Evolutionary conservation across 768 basidiomycete species (phyloP).

Genomic region (Boletellus sp.): DNA sequence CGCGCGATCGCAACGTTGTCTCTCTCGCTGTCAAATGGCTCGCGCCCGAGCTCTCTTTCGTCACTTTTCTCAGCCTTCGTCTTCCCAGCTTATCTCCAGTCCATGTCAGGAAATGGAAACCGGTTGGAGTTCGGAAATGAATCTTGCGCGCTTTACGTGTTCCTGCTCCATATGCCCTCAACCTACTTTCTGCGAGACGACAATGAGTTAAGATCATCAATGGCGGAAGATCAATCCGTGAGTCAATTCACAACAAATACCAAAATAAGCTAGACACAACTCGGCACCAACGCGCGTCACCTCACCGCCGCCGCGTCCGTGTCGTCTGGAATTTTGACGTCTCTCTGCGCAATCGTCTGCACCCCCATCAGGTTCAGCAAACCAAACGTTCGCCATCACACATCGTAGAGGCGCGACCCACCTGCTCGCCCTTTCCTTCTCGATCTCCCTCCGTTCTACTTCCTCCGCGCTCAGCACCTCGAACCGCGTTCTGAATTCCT

Average conservation of each 20-base stretch:
- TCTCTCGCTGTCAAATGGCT: no score
- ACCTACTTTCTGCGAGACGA: not conserved
- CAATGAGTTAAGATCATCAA: conserved; percentile 6
- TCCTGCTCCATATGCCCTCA: conserved; percentile 1
- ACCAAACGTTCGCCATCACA: not conserved
- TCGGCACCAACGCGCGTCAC: conserved; percentile 3
- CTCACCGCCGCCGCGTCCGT: conserved; percentile 38
- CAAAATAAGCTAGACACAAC: conserved; percentile 20
- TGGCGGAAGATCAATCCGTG: not conserved
- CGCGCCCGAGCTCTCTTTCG: not conserved
- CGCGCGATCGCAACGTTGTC: no score
- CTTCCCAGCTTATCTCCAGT: conserved; percentile 27
- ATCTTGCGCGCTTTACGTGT: conserved; percentile 8
- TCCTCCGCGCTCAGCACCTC: conserved; percentile 88
- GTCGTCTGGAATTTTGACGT: conserved; percentile 63
- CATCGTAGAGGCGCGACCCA: conserved; percentile 21
- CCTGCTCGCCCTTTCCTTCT: conserved; percentile 80
- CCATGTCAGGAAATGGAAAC: conserved; percentile 8
- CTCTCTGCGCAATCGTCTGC: conserved; percentile 58
- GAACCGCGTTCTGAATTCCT: conserved; percentile 85
- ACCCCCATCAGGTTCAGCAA: conserved; percentile 5
- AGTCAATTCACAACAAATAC: conserved; percentile 19
- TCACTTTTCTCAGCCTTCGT: conserved; percentile 4
- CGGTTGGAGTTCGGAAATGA: conserved; percentile 13
- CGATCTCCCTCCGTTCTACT: conserved; percentile 84